Evolutionary conservation across 192 early-diverging fungal genomes (phyloP), one percentile per base, ranked within the genome.

Genomic region (Radiomyces spectabilis): DNA sequence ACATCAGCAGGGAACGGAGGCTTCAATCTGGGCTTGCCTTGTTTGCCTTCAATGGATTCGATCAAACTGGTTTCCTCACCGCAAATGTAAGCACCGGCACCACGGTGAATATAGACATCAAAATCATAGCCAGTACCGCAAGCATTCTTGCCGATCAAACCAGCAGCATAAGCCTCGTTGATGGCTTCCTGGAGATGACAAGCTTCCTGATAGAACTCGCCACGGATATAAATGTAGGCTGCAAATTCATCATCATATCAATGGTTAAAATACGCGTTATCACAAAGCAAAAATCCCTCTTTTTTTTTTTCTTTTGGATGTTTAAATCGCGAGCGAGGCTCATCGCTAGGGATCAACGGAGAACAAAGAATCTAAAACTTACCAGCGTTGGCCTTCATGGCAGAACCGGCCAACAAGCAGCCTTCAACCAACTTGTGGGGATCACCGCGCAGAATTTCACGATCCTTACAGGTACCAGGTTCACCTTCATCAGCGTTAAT

Each of bases 401-500:
- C 86, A 45, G 89, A 82, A 27, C 96, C 96, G 53, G 96, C 96
- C 29, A 98, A 52, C 59, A 98, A 76, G 62, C 94, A 97, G 55
- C 96, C 96, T 71, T 98, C 96, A 37, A 98, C 77, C 34, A 98
- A 78, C 75, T 96, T 98, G 81, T 98, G 96, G 19, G 92, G 88
- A 51, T 84, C 67, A 55, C 67, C 67, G 44, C 67, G 84, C 82
- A 92, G 79, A 54, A 94, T 96, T 74, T 98, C 95, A 57, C 95
- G 86, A 68, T 94, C 93, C 75, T 95, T 98, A 84, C 96, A 98
- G 42, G 96, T 98, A 38, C 93, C 93, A 5, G 96, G 96, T 73
- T 98, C 95, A 57, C 95, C 96, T 69, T 98, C 96, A 57, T 98
- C 94, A 50, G 94, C 93, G 69, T 98, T 98, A 61, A 98, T 85